Percentiles rank a stretch among this genome's conserved stretches.
Conservation (phyloP, 805 yeast species). For the Ogataea minuta region DNA sequence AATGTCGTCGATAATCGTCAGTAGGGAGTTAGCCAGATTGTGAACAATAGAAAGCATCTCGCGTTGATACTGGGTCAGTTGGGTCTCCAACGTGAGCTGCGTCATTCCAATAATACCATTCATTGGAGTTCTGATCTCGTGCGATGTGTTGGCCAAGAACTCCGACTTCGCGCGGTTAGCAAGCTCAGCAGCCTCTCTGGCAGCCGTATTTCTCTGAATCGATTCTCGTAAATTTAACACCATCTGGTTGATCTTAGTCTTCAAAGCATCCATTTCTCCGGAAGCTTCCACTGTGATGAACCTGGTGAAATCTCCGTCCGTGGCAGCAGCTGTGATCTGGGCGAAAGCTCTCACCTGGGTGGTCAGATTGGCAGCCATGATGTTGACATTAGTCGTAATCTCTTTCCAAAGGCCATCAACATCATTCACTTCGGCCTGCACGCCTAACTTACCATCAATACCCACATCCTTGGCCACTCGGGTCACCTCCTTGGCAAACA, state of each 20-base stretch:
- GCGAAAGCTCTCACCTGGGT: constrained; percentile 93
- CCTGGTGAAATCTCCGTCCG: constrained; percentile 89
- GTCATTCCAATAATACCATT: constrained; percentile 95
- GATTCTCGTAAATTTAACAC: constrained; percentile 84
- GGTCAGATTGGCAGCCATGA: constrained; percentile 91
- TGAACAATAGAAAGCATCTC: constrained; percentile 90
- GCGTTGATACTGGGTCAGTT: constrained; percentile 84
- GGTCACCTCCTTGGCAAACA: constrained; percentile 85
- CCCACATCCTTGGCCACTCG: constrained; percentile 92
- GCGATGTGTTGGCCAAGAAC: constrained; percentile 84
- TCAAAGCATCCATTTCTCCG: constrained; percentile 82
- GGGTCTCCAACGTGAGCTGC: constrained; percentile 83
- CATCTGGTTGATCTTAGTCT: constrained; percentile 72
- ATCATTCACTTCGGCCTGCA: constrained; percentile 86
- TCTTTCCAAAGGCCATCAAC: constrained; percentile 93
- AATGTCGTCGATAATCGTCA: constrained; percentile 87
- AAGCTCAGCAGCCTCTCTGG: constrained; percentile 90
- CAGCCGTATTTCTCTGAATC: constrained; percentile 87
- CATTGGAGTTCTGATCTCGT: constrained; percentile 88
- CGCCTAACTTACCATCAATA: constrained; percentile 89
- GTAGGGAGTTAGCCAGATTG: constrained; percentile 78
- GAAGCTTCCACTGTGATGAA: constrained; percentile 88
- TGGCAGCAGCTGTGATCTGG: constrained; percentile 90
- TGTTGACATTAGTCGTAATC: constrained; percentile 85
- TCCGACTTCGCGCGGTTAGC: constrained; percentile 89